These are phyloP conservation scores for Hsuehochloa calcarea DNA, from an alignment of 176 grass and related monocot species.

Conservation along the genomic window DNA sequence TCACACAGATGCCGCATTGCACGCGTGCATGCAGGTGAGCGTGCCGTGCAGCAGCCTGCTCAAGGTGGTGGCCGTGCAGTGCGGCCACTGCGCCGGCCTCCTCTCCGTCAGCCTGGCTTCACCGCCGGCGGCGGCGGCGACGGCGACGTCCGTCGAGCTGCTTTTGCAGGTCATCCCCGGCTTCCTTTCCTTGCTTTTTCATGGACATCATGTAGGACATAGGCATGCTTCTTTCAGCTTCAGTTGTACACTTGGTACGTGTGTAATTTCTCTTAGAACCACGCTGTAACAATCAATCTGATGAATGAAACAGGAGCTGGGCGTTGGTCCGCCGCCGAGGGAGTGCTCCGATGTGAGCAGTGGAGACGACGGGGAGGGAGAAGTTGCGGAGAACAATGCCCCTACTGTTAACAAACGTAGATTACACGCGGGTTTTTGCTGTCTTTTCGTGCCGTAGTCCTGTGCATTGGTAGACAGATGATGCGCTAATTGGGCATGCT, in stretches of 20 bases:
- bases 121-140: background rate
- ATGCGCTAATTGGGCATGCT: background rate
- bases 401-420: slow-evolving; percentile 55
- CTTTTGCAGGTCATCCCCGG: slow-evolving; percentile 35
- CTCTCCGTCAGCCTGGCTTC: slow-evolving; percentile 51
- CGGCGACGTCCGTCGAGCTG: slow-evolving; percentile 28
- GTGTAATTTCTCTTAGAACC: background rate
- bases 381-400: background rate
- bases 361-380: slow-evolving; percentile 12
- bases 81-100: slow-evolving; percentile 57
- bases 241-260: background rate
- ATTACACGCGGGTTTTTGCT: background rate
- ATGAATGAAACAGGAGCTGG: slow-evolving; percentile 36
- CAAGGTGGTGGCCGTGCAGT: slow-evolving; percentile 64
- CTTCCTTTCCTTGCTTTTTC: background rate
- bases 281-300: background rate
- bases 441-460: background rate
- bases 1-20: background rate
- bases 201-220: background rate
- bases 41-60: slow-evolving; percentile 50
- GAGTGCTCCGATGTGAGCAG: slow-evolving; percentile 41
- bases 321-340: slow-evolving; percentile 19
- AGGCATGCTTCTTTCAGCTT: background rate
- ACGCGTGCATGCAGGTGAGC: slow-evolving; percentile 52
- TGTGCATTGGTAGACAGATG: background rate